Base-by-base conservation (phyloP, 345 rosid genomes). In the Barbarea vulgaris region DNA sequence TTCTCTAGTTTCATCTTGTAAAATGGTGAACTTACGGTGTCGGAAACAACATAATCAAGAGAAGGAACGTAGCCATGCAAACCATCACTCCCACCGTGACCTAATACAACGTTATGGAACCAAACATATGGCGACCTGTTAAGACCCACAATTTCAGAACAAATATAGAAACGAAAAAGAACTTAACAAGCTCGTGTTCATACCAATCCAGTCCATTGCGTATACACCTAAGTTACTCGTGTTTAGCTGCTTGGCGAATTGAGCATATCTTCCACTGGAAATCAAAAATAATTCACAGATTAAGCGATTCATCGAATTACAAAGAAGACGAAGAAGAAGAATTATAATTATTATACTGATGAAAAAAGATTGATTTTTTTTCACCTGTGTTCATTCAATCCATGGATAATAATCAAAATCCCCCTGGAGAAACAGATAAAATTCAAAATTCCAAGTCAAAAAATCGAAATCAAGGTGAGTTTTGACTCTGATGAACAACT, bases 61-160 rank as follows among this genome's bases (percentile, higher is more conserved):
- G 99, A 95, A 82, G 99, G 99, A 81, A 95, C 97, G 39, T 90
- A 93, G 50, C 99, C 99, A 74, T 95, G 99, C 86, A 95, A 87
- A 33, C 98, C 98, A 77, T 95, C 99, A n/a, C 98, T 95, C 37
- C 99, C 99, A 64, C 99, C 99, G 61, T 95, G 99, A 77, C 99
- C 99, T 95, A 78, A 77, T 72, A 74, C 33, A 14, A 68, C 36
- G 72, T 66, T 4, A 58, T 46, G 61, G 61, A 36, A 36, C 34
- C 65, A 52, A 78, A 69, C 57, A 72, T 17, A 70, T 71, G 25
- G 79, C 71, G 52, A 74, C 66, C 79, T 63, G 75, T 74, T 74
- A 58, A 74, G 78, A 79, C 70, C 14, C 75, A 67, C 70, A 79
- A 50, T 69, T 61, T 79, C 75, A 74, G 70, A 63, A 63, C 75